A percentile compares a stretch with the other conserved stretches of the same genome.
phyloP scores from a whole-genome alignment of 2,329 filamentous ascomycete genomes.

The Phaeosphaeriaceae sp. region DNA sequence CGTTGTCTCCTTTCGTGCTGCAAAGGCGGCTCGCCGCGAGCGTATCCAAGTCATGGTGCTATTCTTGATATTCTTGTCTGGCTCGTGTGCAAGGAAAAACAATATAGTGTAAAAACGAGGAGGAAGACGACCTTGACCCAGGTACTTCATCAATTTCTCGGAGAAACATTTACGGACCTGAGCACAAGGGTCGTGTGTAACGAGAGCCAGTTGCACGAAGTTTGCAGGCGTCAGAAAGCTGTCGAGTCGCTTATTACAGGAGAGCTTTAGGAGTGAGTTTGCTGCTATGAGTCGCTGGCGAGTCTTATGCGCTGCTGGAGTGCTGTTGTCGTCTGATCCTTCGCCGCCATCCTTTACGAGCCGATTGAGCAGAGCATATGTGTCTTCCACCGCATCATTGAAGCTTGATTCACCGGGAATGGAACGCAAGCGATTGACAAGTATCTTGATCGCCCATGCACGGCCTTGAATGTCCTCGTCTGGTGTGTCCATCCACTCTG shows the following conservation, averaged over 20 bases:
- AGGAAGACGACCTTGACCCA: constrained; percentile 73
- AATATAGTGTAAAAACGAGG: constrained; percentile 86
- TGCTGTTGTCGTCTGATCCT: constrained; percentile 72
- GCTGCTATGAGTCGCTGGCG: constrained; percentile 83
- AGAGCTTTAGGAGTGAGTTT: constrained; percentile 81
- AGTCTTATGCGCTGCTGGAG: constrained; percentile 77
- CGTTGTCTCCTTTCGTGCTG: constrained; percentile 60
- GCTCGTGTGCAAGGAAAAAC: constrained; percentile 92
- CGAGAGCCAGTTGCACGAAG: constrained; percentile 81
- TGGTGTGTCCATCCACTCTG: constrained; percentile 60
- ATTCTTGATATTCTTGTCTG: constrained; percentile 72
- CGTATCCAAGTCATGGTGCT: constrained; percentile 87
- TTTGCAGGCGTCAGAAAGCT: constrained; percentile 72
- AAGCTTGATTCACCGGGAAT: constrained; percentile 54
- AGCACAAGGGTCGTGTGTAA: constrained; percentile 77
- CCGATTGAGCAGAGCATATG: constrained; percentile 80
- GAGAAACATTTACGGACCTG: constrained; percentile 81
- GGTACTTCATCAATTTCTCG: constrained; percentile 86
- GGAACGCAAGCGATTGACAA: constrained; percentile 84
- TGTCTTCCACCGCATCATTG: constrained; percentile 62
- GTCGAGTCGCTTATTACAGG: constrained; percentile 76
- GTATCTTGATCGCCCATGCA: constrained; percentile 78
- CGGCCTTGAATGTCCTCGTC: constrained; percentile 87
- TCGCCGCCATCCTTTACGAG: constrained; percentile 80
- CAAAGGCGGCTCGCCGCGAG: constrained; percentile 74